Evolutionary conservation across 2,329 filamentous ascomycete genomes (phyloP).

Genomic region (Stagonosporopsis chrysanthemi): DNA sequence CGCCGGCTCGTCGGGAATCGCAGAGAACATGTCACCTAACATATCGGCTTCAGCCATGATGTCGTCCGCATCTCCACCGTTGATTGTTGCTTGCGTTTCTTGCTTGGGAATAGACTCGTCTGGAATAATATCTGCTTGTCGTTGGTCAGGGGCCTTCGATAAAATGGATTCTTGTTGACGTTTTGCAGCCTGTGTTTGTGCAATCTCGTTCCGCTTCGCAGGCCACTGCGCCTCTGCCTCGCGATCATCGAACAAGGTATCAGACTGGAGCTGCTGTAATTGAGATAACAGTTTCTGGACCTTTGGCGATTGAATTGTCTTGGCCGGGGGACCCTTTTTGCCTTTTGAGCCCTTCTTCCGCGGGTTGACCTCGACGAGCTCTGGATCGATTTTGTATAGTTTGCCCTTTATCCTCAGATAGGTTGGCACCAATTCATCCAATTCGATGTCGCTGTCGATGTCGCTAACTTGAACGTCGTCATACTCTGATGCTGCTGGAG

Average conservation of each 20-base stretch:
- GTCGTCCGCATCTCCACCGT: conserved; percentile 12
- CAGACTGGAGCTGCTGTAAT: conserved; percentile 75
- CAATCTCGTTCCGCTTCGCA: conserved; percentile 52
- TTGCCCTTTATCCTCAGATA: conserved; percentile 77
- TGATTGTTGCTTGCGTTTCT: neutral
- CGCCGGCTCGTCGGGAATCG: conserved; percentile 53
- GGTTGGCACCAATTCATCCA: conserved; percentile 66
- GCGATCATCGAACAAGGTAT: conserved; percentile 59
- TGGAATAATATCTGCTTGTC: neutral
- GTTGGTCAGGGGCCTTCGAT: neutral
- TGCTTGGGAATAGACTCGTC: neutral
- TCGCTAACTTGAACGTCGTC: conserved; percentile 55
- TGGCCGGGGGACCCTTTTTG: conserved; percentile 27
- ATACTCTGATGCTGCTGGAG: conserved; percentile 24
- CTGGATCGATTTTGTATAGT: conserved; percentile 56
- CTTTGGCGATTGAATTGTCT: conserved; percentile 51
- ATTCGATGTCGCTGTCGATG: conserved; percentile 59
- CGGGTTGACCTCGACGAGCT: conserved; percentile 63
- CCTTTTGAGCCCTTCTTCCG: conserved; percentile 43
- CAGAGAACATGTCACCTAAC: conserved; percentile 65
- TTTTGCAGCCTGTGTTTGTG: conserved; percentile 47
- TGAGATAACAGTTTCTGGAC: conserved; percentile 75
- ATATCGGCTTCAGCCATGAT: conserved; percentile 60
- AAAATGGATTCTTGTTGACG: conserved; percentile 21
- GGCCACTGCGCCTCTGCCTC: conserved; percentile 58